These are phyloP conservation scores for Fusarium fujikuroi DNA, from an alignment of 2,329 filamentous ascomycete species.

Conservation along the genomic window DNA sequence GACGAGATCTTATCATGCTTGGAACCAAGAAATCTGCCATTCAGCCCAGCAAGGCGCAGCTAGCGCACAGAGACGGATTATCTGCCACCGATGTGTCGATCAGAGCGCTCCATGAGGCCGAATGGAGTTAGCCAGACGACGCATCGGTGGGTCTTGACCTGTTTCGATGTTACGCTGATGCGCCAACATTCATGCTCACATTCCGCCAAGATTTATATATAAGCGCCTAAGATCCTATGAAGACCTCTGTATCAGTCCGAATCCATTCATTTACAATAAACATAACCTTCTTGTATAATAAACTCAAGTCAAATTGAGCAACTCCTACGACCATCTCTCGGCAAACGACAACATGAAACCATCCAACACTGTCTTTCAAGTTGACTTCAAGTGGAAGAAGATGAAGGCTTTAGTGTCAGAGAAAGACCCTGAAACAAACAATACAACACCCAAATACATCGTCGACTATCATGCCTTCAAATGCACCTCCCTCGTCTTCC, in stretches of 20 bases:
- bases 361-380: neutral
- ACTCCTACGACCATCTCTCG: neutral
- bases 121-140: neutral
- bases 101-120: neutral
- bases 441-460: slow-evolving; percentile 21
- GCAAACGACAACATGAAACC: neutral
- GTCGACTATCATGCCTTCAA: slow-evolving; percentile 25
- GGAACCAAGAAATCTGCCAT: neutral
- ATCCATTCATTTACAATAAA: neutral
- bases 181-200: neutral
- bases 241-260: neutral
- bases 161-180: neutral
- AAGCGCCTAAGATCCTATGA: neutral
- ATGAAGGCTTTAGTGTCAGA: slow-evolving; percentile 23
- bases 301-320: neutral
- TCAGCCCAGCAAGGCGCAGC: slow-evolving; percentile 9
- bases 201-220: neutral
- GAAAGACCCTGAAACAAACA: neutral
- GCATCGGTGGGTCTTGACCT: neutral
- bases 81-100: neutral
- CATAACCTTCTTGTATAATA: neutral
- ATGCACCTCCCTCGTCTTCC: slow-evolving; percentile 26
- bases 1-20: no score
- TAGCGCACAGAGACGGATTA: neutral
- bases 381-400: slow-evolving; percentile 37